Evolutionary conservation across 2,329 filamentous ascomycete genomes (phyloP), one percentile per base, ranked within the genome.

Genomic region (Fonsecaea pugnacius): DNA sequence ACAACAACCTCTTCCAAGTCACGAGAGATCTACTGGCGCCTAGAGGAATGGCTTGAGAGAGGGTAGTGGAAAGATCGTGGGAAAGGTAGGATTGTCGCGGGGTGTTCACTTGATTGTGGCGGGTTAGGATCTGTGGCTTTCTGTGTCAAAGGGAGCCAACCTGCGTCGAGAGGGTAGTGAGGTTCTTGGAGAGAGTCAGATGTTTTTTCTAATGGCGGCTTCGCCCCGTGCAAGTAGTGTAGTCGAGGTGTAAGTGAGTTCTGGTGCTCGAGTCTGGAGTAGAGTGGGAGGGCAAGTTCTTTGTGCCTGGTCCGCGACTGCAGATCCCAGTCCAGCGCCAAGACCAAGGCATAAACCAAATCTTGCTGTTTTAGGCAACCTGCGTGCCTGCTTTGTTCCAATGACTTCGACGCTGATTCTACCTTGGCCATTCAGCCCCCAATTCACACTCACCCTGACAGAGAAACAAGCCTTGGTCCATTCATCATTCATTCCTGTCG

Each of bases 301-400:
- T 36, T 46, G 61, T 58, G 55, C 50, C 55, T 59, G 35, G 40
- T 27, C 27, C 52, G 60, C 60, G 35, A 60, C 43, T 48, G 64
- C 52, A 35, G 53, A 53, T 40, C 55, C 9, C 32, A 30, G 35
- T 50, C 54, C 27, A 58, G 21, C 38, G 64, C 64, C 64, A 66
- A 66, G 64, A 62, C 60, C 52, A 36, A 51, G 48, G 10, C 35
- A 24, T 38, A 30, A 35, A 38, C 64, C 60, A 46, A 21, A 40
- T 8, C 55, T 58, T 57, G 50, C 60, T 57, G 35, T 36, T 66
- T 63, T 55, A n/a, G 60, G 56, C 51, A 27, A 32, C 43, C 7
- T 30, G 27, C 27, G 27, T 30, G 27, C 27, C 27, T 53, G 46
- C 43, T 58, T 35, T 50, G 40, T 30, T 50, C 33, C 46, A 18